These are phyloP conservation scores for Solanum appendiculatum DNA, from an alignment of 257 asterid genomes.

Conservation along the genomic window DNA sequence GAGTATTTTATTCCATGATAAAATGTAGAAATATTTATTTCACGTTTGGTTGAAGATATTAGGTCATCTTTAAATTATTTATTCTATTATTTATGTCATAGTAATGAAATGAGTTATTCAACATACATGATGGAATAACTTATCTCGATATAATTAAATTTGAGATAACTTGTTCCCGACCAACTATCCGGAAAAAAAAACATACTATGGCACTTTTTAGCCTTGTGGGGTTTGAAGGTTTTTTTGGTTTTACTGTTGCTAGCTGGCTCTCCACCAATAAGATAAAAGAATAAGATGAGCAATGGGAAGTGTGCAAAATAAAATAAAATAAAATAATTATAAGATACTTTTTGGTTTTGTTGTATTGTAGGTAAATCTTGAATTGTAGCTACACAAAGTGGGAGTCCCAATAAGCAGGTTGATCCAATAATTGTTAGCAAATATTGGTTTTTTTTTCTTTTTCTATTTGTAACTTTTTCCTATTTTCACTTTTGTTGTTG, in stretches of 20 bases:
- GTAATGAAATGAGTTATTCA: too few relatives aligned
- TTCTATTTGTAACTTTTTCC: neutral
- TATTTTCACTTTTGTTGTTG: neutral
- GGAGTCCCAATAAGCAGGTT: slow-evolving; percentile 18
- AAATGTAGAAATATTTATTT: too few relatives aligned
- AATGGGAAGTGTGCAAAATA: neutral
- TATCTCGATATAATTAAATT: too few relatives aligned
- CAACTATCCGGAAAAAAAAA: too few relatives aligned
- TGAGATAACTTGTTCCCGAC: neutral
- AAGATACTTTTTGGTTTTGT: neutral
- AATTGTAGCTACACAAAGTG: neutral
- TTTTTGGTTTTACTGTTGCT: neutral
- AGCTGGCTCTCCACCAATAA: neutral
- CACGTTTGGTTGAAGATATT: too few relatives aligned
- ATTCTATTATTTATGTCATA: too few relatives aligned
- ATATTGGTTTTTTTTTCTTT: neutral
- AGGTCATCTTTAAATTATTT: too few relatives aligned
- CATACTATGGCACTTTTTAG: neutral
- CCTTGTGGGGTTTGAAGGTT: neutral
- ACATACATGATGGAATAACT: too few relatives aligned
- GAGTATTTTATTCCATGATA: too few relatives aligned
- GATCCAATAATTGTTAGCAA: slow-evolving; percentile 5
- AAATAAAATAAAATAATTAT: neutral
- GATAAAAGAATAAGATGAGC: neutral
- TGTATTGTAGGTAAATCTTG: neutral